Evolutionary conservation across 2,329 filamentous ascomycete genomes (phyloP).

Genomic region (Talaromyces rugulosus): DNA sequence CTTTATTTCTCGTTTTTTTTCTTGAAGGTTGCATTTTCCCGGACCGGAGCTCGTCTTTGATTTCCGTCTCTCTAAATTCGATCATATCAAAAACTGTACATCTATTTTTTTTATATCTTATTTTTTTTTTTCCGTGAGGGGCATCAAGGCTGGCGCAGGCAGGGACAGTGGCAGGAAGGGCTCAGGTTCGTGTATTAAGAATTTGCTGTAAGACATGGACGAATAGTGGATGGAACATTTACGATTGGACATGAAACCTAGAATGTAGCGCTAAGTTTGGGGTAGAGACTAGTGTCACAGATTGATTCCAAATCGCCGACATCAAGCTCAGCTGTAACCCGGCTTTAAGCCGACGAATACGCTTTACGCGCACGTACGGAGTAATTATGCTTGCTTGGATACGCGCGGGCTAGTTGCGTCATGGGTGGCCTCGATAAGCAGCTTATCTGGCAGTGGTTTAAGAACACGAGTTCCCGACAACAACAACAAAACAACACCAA

Average conservation of each 20-base stretch:
- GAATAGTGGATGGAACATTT: neutral
- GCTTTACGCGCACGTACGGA: neutral
- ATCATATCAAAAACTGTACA: conserved; percentile 2
- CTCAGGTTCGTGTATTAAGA: neutral
- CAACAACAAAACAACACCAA: neutral
- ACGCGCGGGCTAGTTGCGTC: neutral
- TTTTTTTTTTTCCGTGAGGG: neutral
- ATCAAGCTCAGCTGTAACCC: too few species aligned
- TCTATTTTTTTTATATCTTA: neutral
- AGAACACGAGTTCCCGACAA: neutral
- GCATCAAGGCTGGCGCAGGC: conserved; percentile 4
- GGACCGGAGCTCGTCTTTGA: neutral
- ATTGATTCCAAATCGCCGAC: neutral
- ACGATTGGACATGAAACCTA: neutral
- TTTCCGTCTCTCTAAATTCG: neutral
- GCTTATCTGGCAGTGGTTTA: neutral
- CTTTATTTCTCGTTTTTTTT: conserved; percentile 21
- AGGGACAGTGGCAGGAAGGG: neutral
- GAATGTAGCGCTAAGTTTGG: neutral
- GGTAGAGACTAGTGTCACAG: neutral
- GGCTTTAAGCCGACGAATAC: neutral
- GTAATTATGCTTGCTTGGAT: neutral
- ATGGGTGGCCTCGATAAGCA: neutral
- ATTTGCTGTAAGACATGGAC: neutral
- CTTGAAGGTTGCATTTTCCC: conserved; percentile 7